Base-by-base conservation (phyloP, 2,329 filamentous ascomycete species). In the Plenodomus biglobosus region DNA sequence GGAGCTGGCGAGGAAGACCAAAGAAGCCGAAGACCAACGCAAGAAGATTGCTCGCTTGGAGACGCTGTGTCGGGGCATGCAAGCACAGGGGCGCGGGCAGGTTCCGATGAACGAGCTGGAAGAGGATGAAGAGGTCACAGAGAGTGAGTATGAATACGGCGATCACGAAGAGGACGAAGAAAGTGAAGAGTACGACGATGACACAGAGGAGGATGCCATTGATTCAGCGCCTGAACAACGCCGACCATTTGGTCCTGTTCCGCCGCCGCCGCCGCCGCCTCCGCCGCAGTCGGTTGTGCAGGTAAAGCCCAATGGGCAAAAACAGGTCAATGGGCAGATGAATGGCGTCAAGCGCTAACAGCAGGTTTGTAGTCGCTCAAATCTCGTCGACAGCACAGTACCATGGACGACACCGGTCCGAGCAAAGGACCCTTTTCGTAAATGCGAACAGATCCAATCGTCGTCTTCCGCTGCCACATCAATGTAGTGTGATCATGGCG, bases 51-150 rank as follows among this genome's bases (percentile, higher is more conserved):
- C 90, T 53, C 95, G 95, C 73, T 84, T 99, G 47, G 92, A 92
- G 74, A 91, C 89, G 69, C 88, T 97, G 64, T 96, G 95, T 74
- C 88, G 94, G 54, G 90, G 91, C 64, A 96, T 97, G 90, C 92
- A 97, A 73, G 88, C 90, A 58, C 92, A 96, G 66, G 92, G 92
- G 15, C 85, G 92, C 51, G 90, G 90, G 46, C 82, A 88, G 49
- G 85, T 84, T 19, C 64, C 69, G 5, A 69, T 69, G 62, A 60
- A 64, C n/a, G 68, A 48, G 78, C 83, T 73, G 22, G 75, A 81
- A 77, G 55, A 82, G 81, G 56, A 77, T 82, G 56, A 85, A 84
- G 69, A 82, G 66, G 65, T 78, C 11, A 72, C 69, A 11, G 71
- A 74, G 53, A 72, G 69, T 48, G 70, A 73, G 51, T 72, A 72